These are phyloP conservation scores for Corymbia maculata DNA, from an alignment of 345 rosid genomes.

Conservation along the genomic window DNA sequence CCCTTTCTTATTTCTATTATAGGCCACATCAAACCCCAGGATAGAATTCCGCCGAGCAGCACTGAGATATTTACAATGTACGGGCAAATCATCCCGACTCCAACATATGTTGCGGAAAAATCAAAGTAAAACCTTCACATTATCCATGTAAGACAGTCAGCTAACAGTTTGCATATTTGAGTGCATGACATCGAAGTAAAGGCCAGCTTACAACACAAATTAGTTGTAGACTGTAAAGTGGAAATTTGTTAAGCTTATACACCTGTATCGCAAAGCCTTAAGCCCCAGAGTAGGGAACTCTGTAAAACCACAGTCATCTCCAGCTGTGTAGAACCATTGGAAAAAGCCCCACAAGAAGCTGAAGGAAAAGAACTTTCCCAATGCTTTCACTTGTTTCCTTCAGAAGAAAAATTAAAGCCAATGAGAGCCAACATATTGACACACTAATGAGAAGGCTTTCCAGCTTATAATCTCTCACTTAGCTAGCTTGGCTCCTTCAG, in stretches of 20 bases:
- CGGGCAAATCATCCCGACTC: conserved; percentile 17
- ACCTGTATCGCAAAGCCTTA: conserved; percentile 2
- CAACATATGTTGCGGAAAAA: conserved; percentile 11
- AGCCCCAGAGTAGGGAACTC: conserved; percentile 10
- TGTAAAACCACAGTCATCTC: conserved; percentile 8
- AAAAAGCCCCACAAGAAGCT: conserved; percentile 17
- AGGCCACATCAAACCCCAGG: conserved; percentile 18
- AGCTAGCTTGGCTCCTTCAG: conserved; percentile 13
- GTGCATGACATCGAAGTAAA: not conserved
- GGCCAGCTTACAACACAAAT: not conserved
- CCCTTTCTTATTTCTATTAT: conserved; percentile 6
- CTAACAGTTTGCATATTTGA: not conserved
- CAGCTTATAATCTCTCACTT: not conserved
- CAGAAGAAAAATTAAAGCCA: not conserved
- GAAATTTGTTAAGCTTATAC: not conserved
- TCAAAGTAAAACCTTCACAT: conserved; percentile 10
- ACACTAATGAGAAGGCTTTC: not conserved
- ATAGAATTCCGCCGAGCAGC: conserved; percentile 4
- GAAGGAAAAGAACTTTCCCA: conserved; percentile 16
- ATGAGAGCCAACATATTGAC: not conserved
- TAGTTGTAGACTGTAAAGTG: not conserved
- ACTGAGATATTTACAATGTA: conserved; percentile 10
- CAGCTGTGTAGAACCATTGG: conserved; percentile 15
- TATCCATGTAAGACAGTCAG: not conserved
- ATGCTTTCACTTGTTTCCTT: conserved; percentile 10